phyloP scores from a whole-genome alignment of 1,139 yeast species.

The Debaryomyces sp. region DNA sequence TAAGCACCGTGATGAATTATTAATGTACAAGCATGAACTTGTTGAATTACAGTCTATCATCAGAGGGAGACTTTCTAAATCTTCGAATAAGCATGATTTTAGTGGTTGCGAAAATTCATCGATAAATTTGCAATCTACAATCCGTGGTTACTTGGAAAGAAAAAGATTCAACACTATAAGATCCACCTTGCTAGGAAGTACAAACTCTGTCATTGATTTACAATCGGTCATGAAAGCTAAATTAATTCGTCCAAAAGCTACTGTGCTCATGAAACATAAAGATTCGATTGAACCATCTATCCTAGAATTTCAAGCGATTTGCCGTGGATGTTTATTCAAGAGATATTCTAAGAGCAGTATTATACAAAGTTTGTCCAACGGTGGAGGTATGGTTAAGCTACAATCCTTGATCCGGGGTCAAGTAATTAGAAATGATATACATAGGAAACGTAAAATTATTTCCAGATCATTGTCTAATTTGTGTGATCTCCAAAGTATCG shows the following conservation, averaged over 20 bases:
- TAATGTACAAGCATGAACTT: constrained; percentile 29
- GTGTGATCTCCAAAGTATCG: constrained; percentile 51
- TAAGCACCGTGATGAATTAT: constrained; percentile 39
- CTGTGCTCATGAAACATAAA: constrained; percentile 26
- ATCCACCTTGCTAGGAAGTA: constrained; percentile 12
- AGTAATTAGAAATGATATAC: constrained; percentile 24
- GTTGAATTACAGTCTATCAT: constrained; percentile 40
- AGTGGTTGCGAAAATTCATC: constrained; percentile 12
- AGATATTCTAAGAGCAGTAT: constrained; percentile 16
- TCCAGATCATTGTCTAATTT: constrained; percentile 16
- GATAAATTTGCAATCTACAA: constrained; percentile 27
- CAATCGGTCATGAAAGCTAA: constrained; percentile 37
- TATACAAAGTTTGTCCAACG: constrained; percentile 17
- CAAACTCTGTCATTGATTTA: constrained; percentile 19
- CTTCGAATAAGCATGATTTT: constrained; percentile 16
- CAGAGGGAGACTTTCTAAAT: constrained; percentile 28
- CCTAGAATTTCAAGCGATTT: constrained; percentile 35
- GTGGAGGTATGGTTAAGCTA: constrained; percentile 25
- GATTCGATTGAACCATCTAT: constrained; percentile 27
- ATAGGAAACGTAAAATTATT: constrained; percentile 20
- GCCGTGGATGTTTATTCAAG: constrained; percentile 30
- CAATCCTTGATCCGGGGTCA: constrained; percentile 42
- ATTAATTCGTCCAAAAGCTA: constrained; percentile 23
- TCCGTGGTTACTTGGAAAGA: constrained; percentile 31
- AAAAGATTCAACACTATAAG: constrained; percentile 8